These are phyloP conservation scores for Plasmodium berghei DNA, from an alignment of 169 alveolate species.

Conservation along the genomic window DNA sequence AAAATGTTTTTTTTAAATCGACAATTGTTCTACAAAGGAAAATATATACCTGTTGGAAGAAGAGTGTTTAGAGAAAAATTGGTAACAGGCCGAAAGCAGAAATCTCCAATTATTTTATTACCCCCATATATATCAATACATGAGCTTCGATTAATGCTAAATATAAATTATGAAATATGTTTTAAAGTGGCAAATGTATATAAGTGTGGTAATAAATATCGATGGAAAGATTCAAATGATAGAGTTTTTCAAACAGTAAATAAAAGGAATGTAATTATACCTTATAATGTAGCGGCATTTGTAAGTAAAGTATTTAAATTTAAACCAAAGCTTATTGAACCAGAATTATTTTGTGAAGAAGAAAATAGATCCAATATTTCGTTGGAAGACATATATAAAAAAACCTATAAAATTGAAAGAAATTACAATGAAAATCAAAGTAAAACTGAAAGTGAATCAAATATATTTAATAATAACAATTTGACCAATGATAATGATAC, in stretches of 20 bases:
- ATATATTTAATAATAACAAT: background rate
- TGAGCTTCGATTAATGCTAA: slow-evolving; percentile 84
- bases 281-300: slow-evolving; percentile 84
- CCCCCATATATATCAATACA: slow-evolving; percentile 84
- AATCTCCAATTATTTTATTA: slow-evolving; percentile 84
- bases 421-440: slow-evolving; percentile 4
- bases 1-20: slow-evolving; percentile 27
- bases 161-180: slow-evolving; percentile 80
- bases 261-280: slow-evolving; percentile 83
- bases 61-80: slow-evolving; percentile 81
- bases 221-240: slow-evolving; percentile 85
- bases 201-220: slow-evolving; percentile 76
- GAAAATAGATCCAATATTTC: slow-evolving; percentile 12
- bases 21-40: slow-evolving; percentile 78
- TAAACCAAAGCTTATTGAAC: slow-evolving; percentile 82
- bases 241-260: slow-evolving; percentile 81
- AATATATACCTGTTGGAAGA: slow-evolving; percentile 83
- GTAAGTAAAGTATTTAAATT: slow-evolving; percentile 82
- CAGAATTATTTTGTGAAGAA: slow-evolving; percentile 83
- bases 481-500: background rate
- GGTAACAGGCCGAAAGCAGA: slow-evolving; percentile 81
- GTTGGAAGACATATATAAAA: slow-evolving; percentile 43
- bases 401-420: slow-evolving; percentile 29
- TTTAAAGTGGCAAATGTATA: slow-evolving; percentile 81
- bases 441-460: background rate